Base-by-base conservation (phyloP, 352 stramenopile species). In the Pythium rishiriense region DNA sequence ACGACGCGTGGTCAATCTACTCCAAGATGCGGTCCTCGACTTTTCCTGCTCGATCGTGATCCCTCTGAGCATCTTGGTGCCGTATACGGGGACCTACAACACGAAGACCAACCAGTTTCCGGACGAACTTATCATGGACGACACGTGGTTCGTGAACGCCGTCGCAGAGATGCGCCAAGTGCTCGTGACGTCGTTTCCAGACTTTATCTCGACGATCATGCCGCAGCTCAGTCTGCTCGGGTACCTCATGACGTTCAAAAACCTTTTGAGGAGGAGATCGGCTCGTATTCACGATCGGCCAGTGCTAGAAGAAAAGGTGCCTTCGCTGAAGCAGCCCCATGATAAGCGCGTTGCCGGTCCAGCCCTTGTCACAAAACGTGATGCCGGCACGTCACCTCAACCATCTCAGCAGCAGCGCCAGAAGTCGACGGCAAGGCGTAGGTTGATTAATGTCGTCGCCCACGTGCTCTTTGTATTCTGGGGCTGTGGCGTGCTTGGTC, bases 21-120 rank as follows among this genome's bases (percentile, higher is more conserved):
- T 70, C 6, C 29, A 45, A 0, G 69, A 75, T 33, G 50, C 58
- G 17, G 5, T 57, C 3, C 46, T 75, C 7, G 64, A 72, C 17
- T 64, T 69, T 37, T 66, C 58, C 59, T 64, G 37, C 47, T 66
- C 69, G 11, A 25, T 75, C 1, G 37, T 72, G 33, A 66, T 75
- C 26, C 69, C 59, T 0, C 14, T 69, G 7, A 51, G 47, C 37
- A 53, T 75, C 21, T 46, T 75, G 15, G 31, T 66, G 31, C 55
- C 64, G 35, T 71, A 71, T n/a, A 33, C 24, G 37, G 15, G n/a
- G 3, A 24, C 21, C 14, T 70, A 53, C 47, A 28, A 68, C 47
- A 22, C 28, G 8, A 28, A 6, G 17, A 29, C 19, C 10, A 21
- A 43, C 17, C 0, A 2, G 1, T 66, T 65, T 31, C 41, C 48